Evolutionary conservation across 208 protist genomes (phyloP).

Genomic region (Angomonas deanei): DNA sequence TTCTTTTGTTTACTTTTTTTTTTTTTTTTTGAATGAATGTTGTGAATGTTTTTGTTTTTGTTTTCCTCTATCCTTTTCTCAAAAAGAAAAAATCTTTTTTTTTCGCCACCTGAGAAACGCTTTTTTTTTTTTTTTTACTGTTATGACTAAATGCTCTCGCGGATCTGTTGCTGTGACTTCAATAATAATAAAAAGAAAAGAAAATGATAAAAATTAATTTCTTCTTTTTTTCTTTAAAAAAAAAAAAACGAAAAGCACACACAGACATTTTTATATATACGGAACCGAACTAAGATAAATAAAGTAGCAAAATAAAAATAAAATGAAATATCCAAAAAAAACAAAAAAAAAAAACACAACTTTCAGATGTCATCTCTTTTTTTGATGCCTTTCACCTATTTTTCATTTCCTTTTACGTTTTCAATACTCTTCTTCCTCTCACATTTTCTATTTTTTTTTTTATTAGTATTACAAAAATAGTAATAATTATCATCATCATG

Average conservation of each 20-base stretch:
- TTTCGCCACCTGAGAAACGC: background rate
- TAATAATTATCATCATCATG: too few species aligned
- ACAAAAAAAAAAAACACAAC: background rate
- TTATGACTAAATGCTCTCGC: background rate
- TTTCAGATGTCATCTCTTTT: background rate
- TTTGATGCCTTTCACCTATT: slow-evolving; percentile 8
- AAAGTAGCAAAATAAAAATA: background rate
- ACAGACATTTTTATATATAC: too few species aligned
- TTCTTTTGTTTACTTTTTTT: slow-evolving; percentile 1
- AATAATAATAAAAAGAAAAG: background rate
- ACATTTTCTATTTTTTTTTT: background rate
- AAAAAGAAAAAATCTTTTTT: background rate
- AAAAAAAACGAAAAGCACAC: too few species aligned
- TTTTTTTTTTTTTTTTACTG: background rate
- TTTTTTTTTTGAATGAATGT: background rate
- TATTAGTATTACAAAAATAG: background rate
- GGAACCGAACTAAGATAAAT: background rate
- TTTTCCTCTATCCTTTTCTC: background rate
- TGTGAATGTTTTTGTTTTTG: background rate
- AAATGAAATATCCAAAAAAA: background rate
- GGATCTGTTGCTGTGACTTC: background rate
- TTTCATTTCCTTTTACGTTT: slow-evolving; percentile 6
- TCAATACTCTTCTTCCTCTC: background rate
- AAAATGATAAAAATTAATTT: background rate
- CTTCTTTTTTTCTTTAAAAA: slow-evolving; percentile 9